phyloP scores from a whole-genome alignment of 2,329 filamentous ascomycete genomes.

The Clarireedia homoeocarpa region DNA sequence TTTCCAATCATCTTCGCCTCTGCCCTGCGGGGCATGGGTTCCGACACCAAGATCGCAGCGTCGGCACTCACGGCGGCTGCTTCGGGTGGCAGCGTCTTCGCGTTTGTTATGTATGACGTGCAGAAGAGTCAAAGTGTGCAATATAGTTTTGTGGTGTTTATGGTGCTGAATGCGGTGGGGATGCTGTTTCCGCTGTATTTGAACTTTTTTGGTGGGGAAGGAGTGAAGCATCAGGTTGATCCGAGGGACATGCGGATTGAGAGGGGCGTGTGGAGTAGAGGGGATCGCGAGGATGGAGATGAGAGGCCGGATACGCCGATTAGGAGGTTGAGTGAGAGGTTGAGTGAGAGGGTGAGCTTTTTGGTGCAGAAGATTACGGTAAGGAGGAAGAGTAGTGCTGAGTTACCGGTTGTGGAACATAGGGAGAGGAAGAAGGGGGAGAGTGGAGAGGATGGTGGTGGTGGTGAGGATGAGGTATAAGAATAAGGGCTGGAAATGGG shows the following conservation, averaged over 20 bases:
- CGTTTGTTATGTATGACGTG: conserved; percentile 25
- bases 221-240: conserved; percentile 22
- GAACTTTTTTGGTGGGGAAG: conserved; percentile 11
- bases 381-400: conserved; percentile 8
- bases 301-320: conserved; percentile 7
- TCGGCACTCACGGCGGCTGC: conserved; percentile 56
- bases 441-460: neutral
- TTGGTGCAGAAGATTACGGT: conserved; percentile 14
- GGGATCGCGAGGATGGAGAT: neutral
- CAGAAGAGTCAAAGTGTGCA: conserved; percentile 14
- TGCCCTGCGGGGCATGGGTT: conserved; percentile 70
- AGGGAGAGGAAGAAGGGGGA: conserved; percentile 8
- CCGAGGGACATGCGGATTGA: conserved; percentile 6
- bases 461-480: neutral
- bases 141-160: conserved; percentile 23
- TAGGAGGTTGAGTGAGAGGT: conserved; percentile 11
- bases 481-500: neutral
- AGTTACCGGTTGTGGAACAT: conserved; percentile 15
- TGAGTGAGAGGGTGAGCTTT: conserved; percentile 13
- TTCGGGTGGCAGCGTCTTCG: conserved; percentile 23
- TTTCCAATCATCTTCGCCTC: conserved; percentile 78
- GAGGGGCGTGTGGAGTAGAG: neutral
- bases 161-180: conserved; percentile 21
- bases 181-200: conserved; percentile 25
- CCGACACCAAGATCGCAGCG: conserved; percentile 71